phyloP scores from a whole-genome alignment of 495 filamentous ascomycete genomes.

The Aspergillus campestris region DNA sequence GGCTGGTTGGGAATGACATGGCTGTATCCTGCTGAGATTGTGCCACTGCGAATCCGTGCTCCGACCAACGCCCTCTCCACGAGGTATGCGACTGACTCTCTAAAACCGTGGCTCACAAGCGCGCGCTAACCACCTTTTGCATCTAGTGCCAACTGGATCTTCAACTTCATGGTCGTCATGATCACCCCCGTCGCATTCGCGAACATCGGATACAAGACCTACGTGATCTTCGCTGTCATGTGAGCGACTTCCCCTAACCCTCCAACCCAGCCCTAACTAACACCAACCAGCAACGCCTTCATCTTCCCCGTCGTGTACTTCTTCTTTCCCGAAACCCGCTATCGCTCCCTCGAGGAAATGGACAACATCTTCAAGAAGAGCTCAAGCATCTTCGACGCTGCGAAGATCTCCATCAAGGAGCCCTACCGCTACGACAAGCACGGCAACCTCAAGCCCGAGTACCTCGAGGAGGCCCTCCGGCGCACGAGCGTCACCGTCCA shows the following conservation, averaged over 20 bases:
- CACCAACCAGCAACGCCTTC: neutral
- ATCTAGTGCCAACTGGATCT: too few relatives aligned
- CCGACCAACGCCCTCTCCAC: slow-evolving; percentile 37
- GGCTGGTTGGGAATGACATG: slow-evolving; percentile 73
- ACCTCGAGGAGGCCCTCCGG: slow-evolving; percentile 16
- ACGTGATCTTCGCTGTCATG: too few relatives aligned
- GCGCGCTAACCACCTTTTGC: too few relatives aligned
- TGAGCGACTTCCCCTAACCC: neutral
- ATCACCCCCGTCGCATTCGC: slow-evolving; percentile 54
- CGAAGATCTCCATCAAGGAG: slow-evolving; percentile 47
- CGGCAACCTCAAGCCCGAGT: slow-evolving; percentile 43
- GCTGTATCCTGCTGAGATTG: slow-evolving; percentile 70
- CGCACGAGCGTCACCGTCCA: slow-evolving; percentile 6
- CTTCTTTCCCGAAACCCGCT: slow-evolving; percentile 66
- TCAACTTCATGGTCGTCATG: slow-evolving; percentile 43
- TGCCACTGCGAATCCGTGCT: slow-evolving; percentile 60
- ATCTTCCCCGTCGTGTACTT: slow-evolving; percentile 32
- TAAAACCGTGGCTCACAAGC: too few relatives aligned
- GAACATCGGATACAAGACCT: neutral
- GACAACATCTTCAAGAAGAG: slow-evolving; percentile 63
- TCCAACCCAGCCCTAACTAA: slow-evolving; percentile 4
- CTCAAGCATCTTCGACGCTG: slow-evolving; percentile 45
- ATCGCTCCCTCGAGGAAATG: slow-evolving; percentile 65
- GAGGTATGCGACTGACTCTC: too few relatives aligned
- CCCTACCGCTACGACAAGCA: slow-evolving; percentile 62